A percentile compares a stretch with the other conserved stretches of the same genome.
These are phyloP conservation scores for Mycena olivaceomarginata DNA, from an alignment of 768 basidiomycete species.

Conservation along the genomic window DNA sequence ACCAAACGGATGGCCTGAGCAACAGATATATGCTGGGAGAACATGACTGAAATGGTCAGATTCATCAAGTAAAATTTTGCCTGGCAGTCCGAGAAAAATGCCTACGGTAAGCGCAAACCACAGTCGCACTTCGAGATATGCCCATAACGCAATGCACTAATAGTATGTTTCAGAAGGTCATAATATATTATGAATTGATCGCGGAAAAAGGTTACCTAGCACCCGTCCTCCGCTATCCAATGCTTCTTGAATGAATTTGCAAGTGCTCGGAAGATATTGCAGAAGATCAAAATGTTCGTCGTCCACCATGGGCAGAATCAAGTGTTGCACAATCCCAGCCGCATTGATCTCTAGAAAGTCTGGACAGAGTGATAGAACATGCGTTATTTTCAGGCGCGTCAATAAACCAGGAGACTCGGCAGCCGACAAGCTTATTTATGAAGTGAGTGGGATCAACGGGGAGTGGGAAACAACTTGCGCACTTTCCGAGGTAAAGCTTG, in stretches of 20 bases:
- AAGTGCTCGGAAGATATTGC: slow-evolving; percentile 65
- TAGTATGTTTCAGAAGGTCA: not conserved
- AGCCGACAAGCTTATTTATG: slow-evolving; percentile 51
- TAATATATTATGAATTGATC: not conserved
- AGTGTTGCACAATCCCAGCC: slow-evolving; percentile 34
- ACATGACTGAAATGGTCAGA: slow-evolving; percentile 52
- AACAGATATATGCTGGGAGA: slow-evolving; percentile 55
- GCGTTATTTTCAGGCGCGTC: slow-evolving; percentile 58
- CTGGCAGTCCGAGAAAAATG: slow-evolving; percentile 2
- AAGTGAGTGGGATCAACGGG: not conserved
- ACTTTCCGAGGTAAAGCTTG: slow-evolving; percentile 60
- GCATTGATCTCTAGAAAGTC: slow-evolving; percentile 53
- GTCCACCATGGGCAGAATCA: slow-evolving; percentile 27
- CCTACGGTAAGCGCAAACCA: slow-evolving; percentile 63
- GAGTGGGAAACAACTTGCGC: slow-evolving; percentile 25
- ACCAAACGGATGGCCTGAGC: slow-evolving; percentile 55
- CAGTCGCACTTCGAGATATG: slow-evolving; percentile 68
- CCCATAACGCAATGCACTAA: slow-evolving; percentile 72
- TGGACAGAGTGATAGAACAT: slow-evolving; percentile 59
- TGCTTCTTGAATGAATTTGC: slow-evolving; percentile 68
- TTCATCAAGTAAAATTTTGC: not conserved
- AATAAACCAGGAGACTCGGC: slow-evolving; percentile 56
- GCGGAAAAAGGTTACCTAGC: slow-evolving; percentile 45
- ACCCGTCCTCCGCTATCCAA: slow-evolving; percentile 62
- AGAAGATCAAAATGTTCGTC: slow-evolving; percentile 60